A percentile compares a stretch with the other conserved stretches of the same genome.
phyloP scores from a whole-genome alignment of 2,329 filamentous ascomycete genomes.

The Ophiostoma montium region DNA sequence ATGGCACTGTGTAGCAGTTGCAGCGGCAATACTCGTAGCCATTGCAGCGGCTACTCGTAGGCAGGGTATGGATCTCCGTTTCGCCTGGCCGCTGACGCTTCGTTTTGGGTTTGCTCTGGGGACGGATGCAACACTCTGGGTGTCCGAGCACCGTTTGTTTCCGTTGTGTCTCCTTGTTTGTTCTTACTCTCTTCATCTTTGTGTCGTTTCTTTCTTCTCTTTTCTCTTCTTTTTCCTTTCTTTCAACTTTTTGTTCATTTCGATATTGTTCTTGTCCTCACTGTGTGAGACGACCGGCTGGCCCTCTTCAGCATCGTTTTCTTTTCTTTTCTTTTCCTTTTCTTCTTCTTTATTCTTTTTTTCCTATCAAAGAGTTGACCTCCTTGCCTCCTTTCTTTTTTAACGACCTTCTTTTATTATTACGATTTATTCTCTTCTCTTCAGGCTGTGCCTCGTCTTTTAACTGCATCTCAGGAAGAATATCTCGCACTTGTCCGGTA shows the following conservation, averaged over 20 bases:
- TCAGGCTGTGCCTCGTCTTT: slow-evolving; percentile 6
- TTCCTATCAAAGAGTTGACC: slow-evolving; percentile 7
- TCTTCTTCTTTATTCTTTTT: slow-evolving; percentile 11
- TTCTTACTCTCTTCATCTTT: not conserved
- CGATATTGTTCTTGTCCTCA: slow-evolving; percentile 5
- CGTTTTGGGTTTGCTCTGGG: slow-evolving; percentile 8
- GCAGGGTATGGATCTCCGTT: not conserved
- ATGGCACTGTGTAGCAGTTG: no score
- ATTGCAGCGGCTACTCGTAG: no score
- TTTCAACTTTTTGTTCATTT: not conserved
- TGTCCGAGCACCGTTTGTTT: slow-evolving; percentile 4
- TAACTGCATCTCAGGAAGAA: not conserved
- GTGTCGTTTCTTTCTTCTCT: not conserved
- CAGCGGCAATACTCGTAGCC: not conserved
- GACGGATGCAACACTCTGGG: not conserved
- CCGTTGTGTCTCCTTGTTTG: slow-evolving; percentile 7
- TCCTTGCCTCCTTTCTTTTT: slow-evolving; percentile 10
- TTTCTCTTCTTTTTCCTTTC: not conserved
- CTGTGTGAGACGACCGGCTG: slow-evolving; percentile 5
- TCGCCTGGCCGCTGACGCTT: not conserved
- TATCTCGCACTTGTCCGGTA: not conserved
- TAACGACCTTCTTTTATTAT: not conserved
- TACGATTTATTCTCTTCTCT: not conserved
- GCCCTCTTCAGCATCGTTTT: slow-evolving; percentile 11
- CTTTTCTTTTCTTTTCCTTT: slow-evolving; percentile 3